Evolutionary conservation across 345 rosid species (phyloP).

Genomic region (Populus davidiana): DNA sequence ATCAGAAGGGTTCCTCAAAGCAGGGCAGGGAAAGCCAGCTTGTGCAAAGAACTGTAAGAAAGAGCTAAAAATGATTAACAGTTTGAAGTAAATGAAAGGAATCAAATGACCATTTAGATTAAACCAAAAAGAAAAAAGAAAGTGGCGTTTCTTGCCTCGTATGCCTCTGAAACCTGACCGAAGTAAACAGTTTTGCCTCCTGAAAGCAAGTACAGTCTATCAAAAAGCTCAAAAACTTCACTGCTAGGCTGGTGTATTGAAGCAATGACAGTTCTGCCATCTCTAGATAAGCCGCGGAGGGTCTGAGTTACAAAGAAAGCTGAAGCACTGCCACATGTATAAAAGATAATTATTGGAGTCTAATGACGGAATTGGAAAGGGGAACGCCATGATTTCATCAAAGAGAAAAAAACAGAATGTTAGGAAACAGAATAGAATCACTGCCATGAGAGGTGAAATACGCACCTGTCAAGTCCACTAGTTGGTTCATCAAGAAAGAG

Average conservation of each 20-base stretch:
- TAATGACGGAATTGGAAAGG: too few species aligned
- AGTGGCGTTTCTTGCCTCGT: conserved; percentile 50
- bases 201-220: conserved; percentile 75
- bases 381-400: background rate
- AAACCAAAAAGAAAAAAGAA: background rate
- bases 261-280: conserved; percentile 92
- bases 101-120: background rate
- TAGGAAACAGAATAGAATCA: background rate
- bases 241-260: conserved; percentile 49
- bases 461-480: conserved; percentile 90
- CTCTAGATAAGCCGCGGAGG: conserved; percentile 73
- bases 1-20: conserved; percentile 93
- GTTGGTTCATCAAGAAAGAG: conserved; percentile 97
- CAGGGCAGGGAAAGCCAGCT: conserved; percentile 96
- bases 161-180: conserved; percentile 80
- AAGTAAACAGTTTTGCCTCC: conserved; percentile 91
- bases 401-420: background rate
- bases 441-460: too few species aligned
- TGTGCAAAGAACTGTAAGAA: conserved; percentile 78
- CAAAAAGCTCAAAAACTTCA: conserved; percentile 74
- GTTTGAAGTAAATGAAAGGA: background rate
- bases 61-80: background rate
- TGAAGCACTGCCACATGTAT: conserved; percentile 60
- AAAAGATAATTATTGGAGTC: background rate
- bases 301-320: conserved; percentile 97